A percentile compares a stretch with the other conserved stretches of the same genome.
Evolutionary conservation across 164 flowering plant genomes (phyloP).

Genomic region (Pachysandra terminalis): DNA sequence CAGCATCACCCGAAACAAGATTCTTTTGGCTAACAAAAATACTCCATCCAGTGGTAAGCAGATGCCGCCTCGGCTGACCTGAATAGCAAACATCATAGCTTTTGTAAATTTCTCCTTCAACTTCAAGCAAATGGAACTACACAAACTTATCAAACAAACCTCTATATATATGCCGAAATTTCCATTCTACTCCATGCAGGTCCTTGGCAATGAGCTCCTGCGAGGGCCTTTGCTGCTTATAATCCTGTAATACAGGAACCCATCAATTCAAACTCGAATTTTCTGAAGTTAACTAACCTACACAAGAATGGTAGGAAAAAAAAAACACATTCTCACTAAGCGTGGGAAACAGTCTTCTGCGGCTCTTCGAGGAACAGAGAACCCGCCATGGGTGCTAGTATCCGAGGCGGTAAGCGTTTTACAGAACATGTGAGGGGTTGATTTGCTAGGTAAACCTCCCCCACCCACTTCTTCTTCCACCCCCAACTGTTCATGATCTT

Average conservation of each 20-base stretch:
- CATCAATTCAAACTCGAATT: neutral
- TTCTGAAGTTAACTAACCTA: neutral
- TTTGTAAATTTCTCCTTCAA: neutral
- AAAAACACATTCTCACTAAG: constrained; percentile 39
- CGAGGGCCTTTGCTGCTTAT: constrained; percentile 85
- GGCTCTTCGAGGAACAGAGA: neutral
- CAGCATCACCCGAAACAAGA: constrained; percentile 84
- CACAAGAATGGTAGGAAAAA: neutral
- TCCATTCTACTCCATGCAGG: constrained; percentile 92
- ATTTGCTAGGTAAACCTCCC: constrained; percentile 14
- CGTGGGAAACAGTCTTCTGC: constrained; percentile 21
- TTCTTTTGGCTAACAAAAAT: constrained; percentile 84
- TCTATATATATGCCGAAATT: constrained; percentile 93
- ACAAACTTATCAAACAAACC: constrained; percentile 33
- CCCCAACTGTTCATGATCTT: constrained; percentile 36
- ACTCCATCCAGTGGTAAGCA: constrained; percentile 98
- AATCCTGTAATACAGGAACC: constrained; percentile 50
- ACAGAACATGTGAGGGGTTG: constrained; percentile 17
- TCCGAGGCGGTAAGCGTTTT: neutral
- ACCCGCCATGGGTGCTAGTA: constrained; percentile 10
- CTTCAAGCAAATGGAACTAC: neutral
- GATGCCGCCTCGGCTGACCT: constrained; percentile 98
- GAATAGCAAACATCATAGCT: constrained; percentile 14
- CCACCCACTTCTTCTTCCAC: neutral
- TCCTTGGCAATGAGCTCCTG: constrained; percentile 93